A percentile compares a stretch with the other conserved stretches of the same genome.
Conservation (phyloP, 140 eudicot species). For the Stevia rebaudiana region DNA sequence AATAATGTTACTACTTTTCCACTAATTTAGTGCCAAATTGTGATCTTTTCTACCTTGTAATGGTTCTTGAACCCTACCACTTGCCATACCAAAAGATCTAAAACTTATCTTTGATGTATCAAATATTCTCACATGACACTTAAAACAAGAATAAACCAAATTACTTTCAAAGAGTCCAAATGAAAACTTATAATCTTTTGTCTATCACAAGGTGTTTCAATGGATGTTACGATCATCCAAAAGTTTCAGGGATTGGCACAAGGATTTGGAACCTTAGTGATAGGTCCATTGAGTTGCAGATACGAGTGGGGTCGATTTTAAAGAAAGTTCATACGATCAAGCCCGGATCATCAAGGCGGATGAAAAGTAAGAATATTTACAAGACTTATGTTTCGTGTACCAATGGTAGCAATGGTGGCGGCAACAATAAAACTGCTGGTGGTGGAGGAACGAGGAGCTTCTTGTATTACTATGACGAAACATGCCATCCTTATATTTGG, state of each 20-base stretch:
- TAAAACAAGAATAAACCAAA: slow-evolving; percentile 10
- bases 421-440: slow-evolving; percentile 10
- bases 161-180: slow-evolving; percentile 16
- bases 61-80: slow-evolving; percentile 40
- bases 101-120: slow-evolving; percentile 18
- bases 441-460: slow-evolving; percentile 43
- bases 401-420: slow-evolving; percentile 14
- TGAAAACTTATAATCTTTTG: slow-evolving; percentile 46
- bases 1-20: slow-evolving; percentile 19
- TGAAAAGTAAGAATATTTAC: slow-evolving; percentile 72
- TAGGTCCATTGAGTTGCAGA: slow-evolving; percentile 70
- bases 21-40: slow-evolving; percentile 24
- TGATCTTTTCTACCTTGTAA: slow-evolving; percentile 26
- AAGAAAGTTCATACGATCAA: slow-evolving; percentile 71
- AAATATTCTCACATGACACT: background rate
- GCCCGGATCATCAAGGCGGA: slow-evolving; percentile 73
- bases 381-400: slow-evolving; percentile 71
- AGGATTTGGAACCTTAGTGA: slow-evolving; percentile 83
- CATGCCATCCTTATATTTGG: slow-evolving; percentile 85
- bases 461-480: slow-evolving; percentile 75
- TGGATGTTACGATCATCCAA: slow-evolving; percentile 64
- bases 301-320: slow-evolving; percentile 82
- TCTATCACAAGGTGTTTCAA: slow-evolving; percentile 60
- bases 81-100: slow-evolving; percentile 20
- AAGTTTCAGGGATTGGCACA: slow-evolving; percentile 57